phyloP scores from a whole-genome alignment of 495 filamentous ascomycete genomes.

The Aspergillus carlsbadensis region DNA sequence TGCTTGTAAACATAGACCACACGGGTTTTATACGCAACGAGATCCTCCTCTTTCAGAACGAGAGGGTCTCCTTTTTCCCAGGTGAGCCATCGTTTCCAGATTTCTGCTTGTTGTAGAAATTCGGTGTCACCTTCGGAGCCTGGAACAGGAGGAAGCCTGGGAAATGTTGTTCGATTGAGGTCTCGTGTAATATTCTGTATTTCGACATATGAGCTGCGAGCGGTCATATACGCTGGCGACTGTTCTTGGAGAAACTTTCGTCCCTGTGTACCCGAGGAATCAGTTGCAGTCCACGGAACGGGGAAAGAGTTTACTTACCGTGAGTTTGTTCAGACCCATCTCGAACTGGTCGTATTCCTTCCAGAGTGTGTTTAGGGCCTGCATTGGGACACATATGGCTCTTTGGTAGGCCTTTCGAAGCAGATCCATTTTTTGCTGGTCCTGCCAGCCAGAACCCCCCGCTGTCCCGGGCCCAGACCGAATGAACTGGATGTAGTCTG shows the following conservation, averaged over 20 bases:
- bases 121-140: constrained; percentile 87
- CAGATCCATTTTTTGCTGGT: constrained; percentile 94
- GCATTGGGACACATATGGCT: constrained; percentile 79
- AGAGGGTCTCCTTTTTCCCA: constrained; percentile 95
- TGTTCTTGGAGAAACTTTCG: constrained; percentile 90
- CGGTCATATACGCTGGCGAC: constrained; percentile 90
- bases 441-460: constrained; percentile 88
- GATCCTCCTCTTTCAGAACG: constrained; percentile 77
- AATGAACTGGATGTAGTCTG: constrained; percentile 89
- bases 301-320: constrained; percentile 48
- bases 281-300: not conserved
- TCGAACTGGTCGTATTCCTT: constrained; percentile 98
- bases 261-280: constrained; percentile 50
- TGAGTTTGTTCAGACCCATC: constrained; percentile 84
- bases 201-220: constrained; percentile 77
- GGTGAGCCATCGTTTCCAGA: constrained; percentile 90
- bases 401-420: constrained; percentile 88
- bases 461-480: constrained; percentile 78
- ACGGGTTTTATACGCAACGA: constrained; percentile 66
- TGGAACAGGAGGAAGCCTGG: constrained; percentile 74
- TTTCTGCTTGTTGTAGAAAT: constrained; percentile 78
- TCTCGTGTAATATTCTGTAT: constrained; percentile 82
- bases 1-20: constrained; percentile 91
- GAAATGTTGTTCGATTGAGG: constrained; percentile 72
- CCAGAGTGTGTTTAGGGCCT: constrained; percentile 79